Evolutionary conservation across 2,329 filamentous ascomycete genomes (phyloP), one percentile per base, ranked within the genome.

Genomic region (Endocalyx cinctus): DNA sequence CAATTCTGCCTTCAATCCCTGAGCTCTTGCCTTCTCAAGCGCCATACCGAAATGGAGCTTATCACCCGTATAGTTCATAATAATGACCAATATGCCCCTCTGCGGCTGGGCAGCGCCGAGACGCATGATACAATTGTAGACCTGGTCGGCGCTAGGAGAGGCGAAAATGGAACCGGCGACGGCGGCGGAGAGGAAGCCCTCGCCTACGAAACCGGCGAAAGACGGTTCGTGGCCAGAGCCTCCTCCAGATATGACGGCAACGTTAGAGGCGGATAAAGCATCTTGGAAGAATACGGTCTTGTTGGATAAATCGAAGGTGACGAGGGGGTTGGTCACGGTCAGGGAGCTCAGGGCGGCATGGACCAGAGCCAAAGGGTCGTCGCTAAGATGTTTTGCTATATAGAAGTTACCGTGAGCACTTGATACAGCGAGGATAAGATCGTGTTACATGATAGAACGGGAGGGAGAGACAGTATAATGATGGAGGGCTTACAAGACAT

Each of bases 31-130:
- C 66, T 95, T 95, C 61, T 96, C 90, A 7, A 92, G 86, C 1
- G 83, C 89, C 74, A 96, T 83, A 34, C 88, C 89, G 55, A 96
- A 96, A 64, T 95, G 94, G 47, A 96, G 72, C 34, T 95, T 77
- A 57, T 89, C 85, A 22, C 85, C 85, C 2, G 87, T 94, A 61
- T 94, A 94, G 60, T 96, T 96, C 86, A 94, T 95, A 18, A 94
- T 84, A 5, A 88, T 82, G n/a, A 95, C 84, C 25, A 96, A 59
- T 2, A 95, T 84, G 16, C 89, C 90, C 41, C 77, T 74, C n/a
- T n/a, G n/a, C n/a, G n/a, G n/a, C 27, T 74, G 70, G 4, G 74
- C 72, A 40, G 85, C 78, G 4, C 94, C 84, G 14, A 84, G 72
- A 26, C 79, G 74, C 52, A 82, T 75, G 33, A 94, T 82, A 38